A percentile compares a stretch with the other conserved stretches of the same genome.
Conservation (phyloP, 2,329 filamentous ascomycete genomes). For the Colletotrichum musicola region DNA sequence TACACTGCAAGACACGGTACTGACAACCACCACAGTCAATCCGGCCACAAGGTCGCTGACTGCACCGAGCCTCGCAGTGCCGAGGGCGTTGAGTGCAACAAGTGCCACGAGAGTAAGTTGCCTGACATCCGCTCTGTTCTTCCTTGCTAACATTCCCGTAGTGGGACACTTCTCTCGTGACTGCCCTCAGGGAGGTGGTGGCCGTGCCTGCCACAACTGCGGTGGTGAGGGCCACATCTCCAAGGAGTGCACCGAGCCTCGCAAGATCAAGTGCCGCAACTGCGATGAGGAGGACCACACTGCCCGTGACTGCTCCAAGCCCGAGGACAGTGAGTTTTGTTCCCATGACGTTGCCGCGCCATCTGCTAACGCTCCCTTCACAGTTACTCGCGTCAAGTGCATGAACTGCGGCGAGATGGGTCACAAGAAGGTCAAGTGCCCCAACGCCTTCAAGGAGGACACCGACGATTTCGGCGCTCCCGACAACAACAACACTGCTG, state of each 20-base stretch:
- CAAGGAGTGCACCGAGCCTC: conserved; percentile 63
- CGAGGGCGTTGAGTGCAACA: conserved; percentile 73
- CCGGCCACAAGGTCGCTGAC: conserved; percentile 63
- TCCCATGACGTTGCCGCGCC: background rate
- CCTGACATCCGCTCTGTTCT: background rate
- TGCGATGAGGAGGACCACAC: conserved; percentile 73
- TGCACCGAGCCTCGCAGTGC: conserved; percentile 72
- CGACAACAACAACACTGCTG: conserved; percentile 13
- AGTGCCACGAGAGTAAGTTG: conserved; percentile 70
- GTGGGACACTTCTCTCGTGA: conserved; percentile 75
- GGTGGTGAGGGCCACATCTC: conserved; percentile 71
- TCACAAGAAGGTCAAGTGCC: conserved; percentile 57
- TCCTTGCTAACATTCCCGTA: conserved; percentile 44
- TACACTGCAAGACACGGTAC: background rate
- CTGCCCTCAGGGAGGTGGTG: conserved; percentile 71
- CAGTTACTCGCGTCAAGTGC: conserved; percentile 69
- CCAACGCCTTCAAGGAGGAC: conserved; percentile 47
- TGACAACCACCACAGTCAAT: conserved; percentile 52
- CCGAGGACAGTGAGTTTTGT: conserved; percentile 62
- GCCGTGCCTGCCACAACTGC: conserved; percentile 71
- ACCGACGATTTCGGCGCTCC: conserved; percentile 38
- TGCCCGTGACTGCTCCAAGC: conserved; percentile 72
- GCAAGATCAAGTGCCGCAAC: conserved; percentile 68
- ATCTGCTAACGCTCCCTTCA: conserved; percentile 41
- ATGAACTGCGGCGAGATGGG: conserved; percentile 66